Conservation (phyloP, 352 stramenopile genomes). For the Globisporangium nodosum region DNA sequence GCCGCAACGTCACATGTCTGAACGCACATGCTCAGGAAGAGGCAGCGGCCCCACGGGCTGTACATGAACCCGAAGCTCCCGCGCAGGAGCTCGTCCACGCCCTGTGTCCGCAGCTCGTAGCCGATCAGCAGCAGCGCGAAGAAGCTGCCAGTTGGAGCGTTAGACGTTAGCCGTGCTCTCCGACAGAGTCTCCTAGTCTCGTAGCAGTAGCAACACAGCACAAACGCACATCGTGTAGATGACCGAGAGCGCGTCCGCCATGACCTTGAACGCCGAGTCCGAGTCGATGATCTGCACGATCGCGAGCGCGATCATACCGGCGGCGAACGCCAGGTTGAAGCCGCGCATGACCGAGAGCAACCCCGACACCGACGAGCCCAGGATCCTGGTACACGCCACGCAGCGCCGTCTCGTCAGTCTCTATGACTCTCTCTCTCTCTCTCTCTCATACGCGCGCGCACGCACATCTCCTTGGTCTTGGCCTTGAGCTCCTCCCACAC, state of each 20-base stretch:
- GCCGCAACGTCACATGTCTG: background rate
- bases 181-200: background rate
- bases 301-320: conserved; percentile 70
- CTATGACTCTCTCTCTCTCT: background rate
- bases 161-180: background rate
- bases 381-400: conserved; percentile 34
- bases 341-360: conserved; percentile 72
- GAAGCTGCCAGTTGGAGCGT: conserved; percentile 28
- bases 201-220: background rate
- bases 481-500: conserved; percentile 83
- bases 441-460: conserved; percentile 1
- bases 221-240: conserved; percentile 80
- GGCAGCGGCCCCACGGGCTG: conserved; percentile 79
- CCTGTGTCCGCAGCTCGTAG: conserved; percentile 75
- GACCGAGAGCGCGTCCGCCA: conserved; percentile 69
- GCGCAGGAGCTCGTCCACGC: conserved; percentile 62
- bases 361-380: conserved; percentile 76
- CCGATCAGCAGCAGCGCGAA: conserved; percentile 79
- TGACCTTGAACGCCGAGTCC: conserved; percentile 62
- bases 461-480: conserved; percentile 75
- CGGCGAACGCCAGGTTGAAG: conserved; percentile 69
- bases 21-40: conserved; percentile 83
- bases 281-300: conserved; percentile 64
- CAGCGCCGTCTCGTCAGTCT: conserved; percentile 1
- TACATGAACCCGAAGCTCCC: conserved; percentile 88